Conservation (phyloP, 176 grass and related monocot genomes). For the Musa troglodytarum region DNA sequence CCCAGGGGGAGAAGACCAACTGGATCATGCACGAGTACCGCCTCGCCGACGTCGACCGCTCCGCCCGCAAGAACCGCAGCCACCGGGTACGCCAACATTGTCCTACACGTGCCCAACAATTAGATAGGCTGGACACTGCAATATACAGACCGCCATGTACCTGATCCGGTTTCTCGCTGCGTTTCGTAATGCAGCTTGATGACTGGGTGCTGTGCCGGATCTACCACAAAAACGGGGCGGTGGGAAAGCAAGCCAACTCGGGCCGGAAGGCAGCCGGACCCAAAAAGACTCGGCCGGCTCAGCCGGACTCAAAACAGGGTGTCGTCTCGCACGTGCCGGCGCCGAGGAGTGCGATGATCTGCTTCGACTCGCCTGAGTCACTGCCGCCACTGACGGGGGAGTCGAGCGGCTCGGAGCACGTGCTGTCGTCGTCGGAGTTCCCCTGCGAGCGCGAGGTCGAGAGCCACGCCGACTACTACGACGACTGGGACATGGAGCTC, state of each 20-base stretch:
- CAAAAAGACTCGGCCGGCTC: too few species aligned
- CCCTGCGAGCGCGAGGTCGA: slow-evolving; percentile 46
- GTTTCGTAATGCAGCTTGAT: too few species aligned
- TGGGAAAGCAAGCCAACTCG: slow-evolving; percentile 48
- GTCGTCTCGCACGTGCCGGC: slow-evolving; percentile 26
- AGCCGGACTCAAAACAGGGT: slow-evolving; percentile 35
- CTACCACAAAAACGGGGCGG: slow-evolving; percentile 89
- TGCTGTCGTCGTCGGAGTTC: slow-evolving; percentile 51
- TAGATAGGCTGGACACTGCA: too few species aligned
- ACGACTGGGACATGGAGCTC: background rate
- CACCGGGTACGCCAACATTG: too few species aligned
- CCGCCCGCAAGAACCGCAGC: slow-evolving; percentile 45
- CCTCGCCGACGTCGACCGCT: slow-evolving; percentile 71
- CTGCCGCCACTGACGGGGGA: slow-evolving; percentile 29
- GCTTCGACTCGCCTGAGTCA: slow-evolving; percentile 42
- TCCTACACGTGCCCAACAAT: too few species aligned
- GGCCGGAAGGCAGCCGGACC: background rate
- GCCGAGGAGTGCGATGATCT: slow-evolving; percentile 28
- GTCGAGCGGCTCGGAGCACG: slow-evolving; percentile 74
- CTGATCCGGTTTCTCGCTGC: too few species aligned
- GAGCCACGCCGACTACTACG: slow-evolving; percentile 37
- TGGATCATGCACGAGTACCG: slow-evolving; percentile 99
- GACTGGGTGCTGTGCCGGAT: slow-evolving; percentile 97
- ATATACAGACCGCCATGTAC: too few species aligned
- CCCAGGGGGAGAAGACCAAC: slow-evolving; percentile 90